Evolutionary conservation across 257 asterid species (phyloP).

Genomic region (Nicotiana tomentosiformis): DNA sequence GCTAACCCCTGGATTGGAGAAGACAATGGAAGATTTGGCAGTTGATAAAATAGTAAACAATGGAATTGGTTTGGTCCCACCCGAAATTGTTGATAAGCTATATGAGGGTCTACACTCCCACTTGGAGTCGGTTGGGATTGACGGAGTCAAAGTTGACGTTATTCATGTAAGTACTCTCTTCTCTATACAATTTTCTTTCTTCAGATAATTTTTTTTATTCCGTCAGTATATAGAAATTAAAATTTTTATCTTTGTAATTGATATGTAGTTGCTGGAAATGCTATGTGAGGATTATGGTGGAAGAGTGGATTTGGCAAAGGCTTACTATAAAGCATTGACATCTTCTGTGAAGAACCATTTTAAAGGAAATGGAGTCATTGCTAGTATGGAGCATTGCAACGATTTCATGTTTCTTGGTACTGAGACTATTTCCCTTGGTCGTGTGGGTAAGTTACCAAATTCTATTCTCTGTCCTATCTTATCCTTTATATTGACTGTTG

Average conservation of each 20-base stretch:
- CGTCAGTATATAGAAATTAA: not conserved
- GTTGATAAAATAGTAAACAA: conserved; percentile 89
- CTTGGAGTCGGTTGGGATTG: conserved; percentile 76
- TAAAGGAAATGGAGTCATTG: conserved; percentile 93
- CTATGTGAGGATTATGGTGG: conserved; percentile 85
- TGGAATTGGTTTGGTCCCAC: conserved; percentile 86
- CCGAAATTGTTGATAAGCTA: conserved; percentile 49
- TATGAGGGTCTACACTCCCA: conserved; percentile 89
- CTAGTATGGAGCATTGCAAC: conserved; percentile 97
- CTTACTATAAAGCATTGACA: conserved; percentile 67
- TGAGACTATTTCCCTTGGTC: conserved; percentile 74
- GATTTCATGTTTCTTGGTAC: conserved; percentile 97
- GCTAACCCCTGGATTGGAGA: conserved; percentile 68
- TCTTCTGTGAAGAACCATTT: conserved; percentile 68
- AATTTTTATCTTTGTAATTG: not conserved
- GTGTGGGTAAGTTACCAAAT: conserved; percentile 53
- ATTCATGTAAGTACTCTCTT: conserved; percentile 51
- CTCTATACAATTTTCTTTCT: too few relatives aligned
- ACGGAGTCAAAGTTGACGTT: conserved; percentile 93
- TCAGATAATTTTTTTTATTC: not conserved
- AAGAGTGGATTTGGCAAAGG: conserved; percentile 81
- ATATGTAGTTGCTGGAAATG: conserved; percentile 72
- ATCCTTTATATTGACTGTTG: not conserved
- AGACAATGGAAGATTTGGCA: conserved; percentile 91
- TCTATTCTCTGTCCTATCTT: not conserved